Evolutionary conservation across 345 rosid genomes (phyloP).

Genomic region (Rhodamnia rubescens): DNA sequence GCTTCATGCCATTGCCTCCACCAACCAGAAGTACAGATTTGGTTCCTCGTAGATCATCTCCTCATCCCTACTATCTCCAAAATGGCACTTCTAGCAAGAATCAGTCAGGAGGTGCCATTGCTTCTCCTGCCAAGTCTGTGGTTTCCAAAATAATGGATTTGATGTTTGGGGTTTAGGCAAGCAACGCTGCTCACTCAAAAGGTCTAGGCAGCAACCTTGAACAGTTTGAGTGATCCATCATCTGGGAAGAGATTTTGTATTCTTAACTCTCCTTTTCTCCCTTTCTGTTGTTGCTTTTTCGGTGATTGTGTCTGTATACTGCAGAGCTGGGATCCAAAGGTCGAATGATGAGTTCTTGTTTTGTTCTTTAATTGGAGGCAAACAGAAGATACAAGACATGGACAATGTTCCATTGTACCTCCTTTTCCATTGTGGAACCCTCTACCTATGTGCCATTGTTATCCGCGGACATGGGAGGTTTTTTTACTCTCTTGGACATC

Average conservation of each 20-base stretch:
- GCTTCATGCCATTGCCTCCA: slow-evolving; percentile 68
- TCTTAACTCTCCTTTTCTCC: neutral
- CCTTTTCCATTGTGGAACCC: neutral
- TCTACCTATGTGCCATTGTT: neutral
- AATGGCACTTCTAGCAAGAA: slow-evolving; percentile 47
- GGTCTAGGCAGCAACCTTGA: neutral
- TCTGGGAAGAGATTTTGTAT: neutral
- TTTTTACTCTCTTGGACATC: neutral
- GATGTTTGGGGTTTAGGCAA: slow-evolving; percentile 13
- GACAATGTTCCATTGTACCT: neutral
- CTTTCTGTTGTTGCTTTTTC: neutral
- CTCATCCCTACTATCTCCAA: slow-evolving; percentile 49
- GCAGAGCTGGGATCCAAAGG: neutral
- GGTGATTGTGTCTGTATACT: neutral
- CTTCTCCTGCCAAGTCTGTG: slow-evolving; percentile 74
- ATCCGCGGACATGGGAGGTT: neutral
- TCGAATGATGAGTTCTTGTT: neutral
- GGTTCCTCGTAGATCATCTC: slow-evolving; percentile 20
- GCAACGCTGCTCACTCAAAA: neutral
- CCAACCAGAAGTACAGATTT: slow-evolving; percentile 38
- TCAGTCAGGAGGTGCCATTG: slow-evolving; percentile 60
- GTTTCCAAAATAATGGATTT: slow-evolving; percentile 70
- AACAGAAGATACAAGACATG: neutral
- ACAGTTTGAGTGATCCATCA: neutral
- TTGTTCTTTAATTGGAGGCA: neutral